Base-by-base conservation (phyloP, 2,329 filamentous ascomycete species). In the Monilinia aucupariae region DNA sequence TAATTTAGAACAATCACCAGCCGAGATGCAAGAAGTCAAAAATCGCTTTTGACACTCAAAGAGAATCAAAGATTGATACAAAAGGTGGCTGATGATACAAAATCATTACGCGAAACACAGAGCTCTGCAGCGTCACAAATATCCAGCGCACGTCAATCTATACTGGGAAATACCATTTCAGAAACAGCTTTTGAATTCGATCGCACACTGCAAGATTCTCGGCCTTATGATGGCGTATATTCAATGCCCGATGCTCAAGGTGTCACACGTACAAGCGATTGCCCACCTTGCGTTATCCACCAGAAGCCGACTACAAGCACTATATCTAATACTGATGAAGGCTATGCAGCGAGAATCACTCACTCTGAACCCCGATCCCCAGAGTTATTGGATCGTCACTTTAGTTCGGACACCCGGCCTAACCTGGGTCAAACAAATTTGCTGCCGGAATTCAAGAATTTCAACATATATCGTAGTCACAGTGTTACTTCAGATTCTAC, bases 1-100 rank as follows among this genome's bases (percentile, higher is more conserved):
- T 55, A 25, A 61, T 30, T 7, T 15, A 9, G 10, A 9, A 15
- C 25, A 39, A 15, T 13, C 6, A 9, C n/a, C n/a, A 64, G 63
- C 39, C 32, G 47, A 22, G 63, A 64, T 39, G 48, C 39, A 5
- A 20, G 17, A 39, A 27, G 61, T n/a, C 62, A 65, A 50, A 51
- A 49, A n/a, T 52, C 49, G 25, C 48, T 65, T 8, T 41, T 64
- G 1, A 37, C 22, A 34, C n/a, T 61, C 27, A 58, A 48, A 47
- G 61, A 50, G 41, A 64, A 65, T 25, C 30, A 49, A 27, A 45
- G 45, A n/a, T n/a, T n/a, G n/a, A n/a, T n/a, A n/a, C n/a, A n/a
- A n/a, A n/a, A n/a, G n/a, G n/a, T n/a, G n/a, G 13, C 54, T 65
- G n/a, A 65, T 32, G 64, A 65, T 59, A 64, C 62, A 8, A 61